Evolutionary conservation across 2,329 filamentous ascomycete genomes (phyloP).

Genomic region (Trichoderma koningii): DNA sequence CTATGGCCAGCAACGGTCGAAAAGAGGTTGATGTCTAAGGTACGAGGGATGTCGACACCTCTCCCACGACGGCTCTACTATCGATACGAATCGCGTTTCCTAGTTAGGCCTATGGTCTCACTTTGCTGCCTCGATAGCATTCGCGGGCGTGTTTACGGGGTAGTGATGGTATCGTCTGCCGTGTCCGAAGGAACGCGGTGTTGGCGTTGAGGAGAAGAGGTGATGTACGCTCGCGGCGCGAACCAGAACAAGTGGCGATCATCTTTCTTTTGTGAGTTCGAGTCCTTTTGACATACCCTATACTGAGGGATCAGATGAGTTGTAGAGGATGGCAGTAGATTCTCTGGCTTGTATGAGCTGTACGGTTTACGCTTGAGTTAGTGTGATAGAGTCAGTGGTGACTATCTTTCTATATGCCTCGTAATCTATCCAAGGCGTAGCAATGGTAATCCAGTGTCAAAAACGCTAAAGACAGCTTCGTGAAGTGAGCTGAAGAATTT

Average conservation of each 20-base stretch:
- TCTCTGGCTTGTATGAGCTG: too few relatives aligned
- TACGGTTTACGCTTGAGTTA: too few relatives aligned
- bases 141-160: background rate
- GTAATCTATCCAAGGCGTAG: too few relatives aligned
- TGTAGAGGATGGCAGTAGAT: too few relatives aligned
- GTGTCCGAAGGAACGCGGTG: background rate
- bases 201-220: background rate
- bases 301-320: too few relatives aligned
- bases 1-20: background rate
- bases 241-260: background rate
- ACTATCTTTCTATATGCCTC: too few relatives aligned
- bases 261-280: background rate
- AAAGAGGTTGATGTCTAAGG: slow-evolving; percentile 6
- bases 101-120: too few relatives aligned
- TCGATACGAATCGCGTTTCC: background rate
- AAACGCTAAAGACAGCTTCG: background rate
- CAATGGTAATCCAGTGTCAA: background rate
- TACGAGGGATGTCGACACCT: background rate
- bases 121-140: background rate
- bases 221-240: background rate
- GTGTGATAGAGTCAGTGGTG: too few relatives aligned
- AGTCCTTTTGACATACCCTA: too few relatives aligned
- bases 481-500: background rate
- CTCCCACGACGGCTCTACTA: background rate
- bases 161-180: background rate